Conservation (phyloP, 148 eudicot genomes). For the Cornus kousa region DNA sequence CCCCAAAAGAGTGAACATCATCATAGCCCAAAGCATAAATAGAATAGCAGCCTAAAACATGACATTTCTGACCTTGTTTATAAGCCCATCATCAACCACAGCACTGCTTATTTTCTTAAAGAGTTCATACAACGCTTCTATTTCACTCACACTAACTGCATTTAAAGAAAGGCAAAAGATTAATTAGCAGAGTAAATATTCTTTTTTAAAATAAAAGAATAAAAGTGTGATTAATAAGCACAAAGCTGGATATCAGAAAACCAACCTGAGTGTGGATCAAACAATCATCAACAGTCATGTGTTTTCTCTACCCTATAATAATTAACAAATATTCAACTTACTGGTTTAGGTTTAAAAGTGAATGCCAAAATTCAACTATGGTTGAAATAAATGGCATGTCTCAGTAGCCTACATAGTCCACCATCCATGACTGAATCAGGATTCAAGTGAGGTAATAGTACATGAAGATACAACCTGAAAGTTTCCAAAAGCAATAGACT, state of each 20-base stretch:
- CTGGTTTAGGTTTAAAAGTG: not conserved
- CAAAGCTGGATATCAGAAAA: not conserved
- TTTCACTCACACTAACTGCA: conserved; percentile 72
- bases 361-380: not conserved
- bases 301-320: not conserved
- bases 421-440: too few species aligned
- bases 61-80: conserved; percentile 52
- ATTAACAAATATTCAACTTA: not conserved
- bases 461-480: too few species aligned
- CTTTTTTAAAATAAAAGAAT: too few species aligned
- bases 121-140: conserved; percentile 68
- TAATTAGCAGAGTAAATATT: not conserved
- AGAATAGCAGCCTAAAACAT: not conserved
- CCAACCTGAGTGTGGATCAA: too few species aligned
- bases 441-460: too few species aligned
- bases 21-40: not conserved
- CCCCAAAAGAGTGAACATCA: not conserved
- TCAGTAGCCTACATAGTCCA: too few species aligned
- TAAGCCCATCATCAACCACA: conserved; percentile 63
- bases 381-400: not conserved
- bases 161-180: conserved; percentile 7
- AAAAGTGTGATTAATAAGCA: not conserved
- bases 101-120: conserved; percentile 77
- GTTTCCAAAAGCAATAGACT: too few species aligned
- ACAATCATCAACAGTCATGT: not conserved